Conservation (phyloP, 805 yeast genomes). For the Ascoidea rubescens region DNA sequence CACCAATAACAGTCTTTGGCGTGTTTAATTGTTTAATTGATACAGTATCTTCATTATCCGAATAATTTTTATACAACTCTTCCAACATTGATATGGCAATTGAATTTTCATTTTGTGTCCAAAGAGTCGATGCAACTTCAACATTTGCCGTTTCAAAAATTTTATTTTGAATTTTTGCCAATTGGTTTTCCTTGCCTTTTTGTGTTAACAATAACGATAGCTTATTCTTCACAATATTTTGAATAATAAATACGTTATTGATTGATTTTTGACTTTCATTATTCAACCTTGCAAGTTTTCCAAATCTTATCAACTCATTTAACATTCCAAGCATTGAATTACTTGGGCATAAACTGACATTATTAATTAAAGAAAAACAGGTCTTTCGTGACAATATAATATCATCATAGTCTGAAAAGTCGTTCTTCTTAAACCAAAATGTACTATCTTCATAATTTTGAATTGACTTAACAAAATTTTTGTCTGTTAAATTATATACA, state of each 20-base stretch:
- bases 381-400: conserved; percentile 10
- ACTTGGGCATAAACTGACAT: conserved; percentile 22
- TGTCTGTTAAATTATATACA: background rate
- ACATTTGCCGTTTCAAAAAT: conserved; percentile 4
- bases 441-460: conserved; percentile 11
- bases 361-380: too few relatives aligned
- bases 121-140: conserved; percentile 3
- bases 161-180: conserved; percentile 2
- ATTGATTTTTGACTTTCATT: conserved; percentile 34
- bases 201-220: conserved; percentile 4
- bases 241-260: conserved; percentile 32
- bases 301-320: conserved; percentile 29
- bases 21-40: conserved; percentile 9
- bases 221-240: conserved; percentile 19
- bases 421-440: conserved; percentile 25
- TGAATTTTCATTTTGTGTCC: conserved; percentile 8
- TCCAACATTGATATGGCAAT: conserved; percentile 3
- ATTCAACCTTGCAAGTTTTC: conserved; percentile 24
- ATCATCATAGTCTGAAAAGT: conserved; percentile 25
- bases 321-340: conserved; percentile 23
- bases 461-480: conserved; percentile 9
- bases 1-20: conserved; percentile 17
- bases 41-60: conserved; percentile 7
- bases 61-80: background rate
- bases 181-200: conserved; percentile 8